Evolutionary conservation across 805 yeast genomes (phyloP), one percentile per base, ranked within the genome.

Genomic region (Candida incommunis): DNA sequence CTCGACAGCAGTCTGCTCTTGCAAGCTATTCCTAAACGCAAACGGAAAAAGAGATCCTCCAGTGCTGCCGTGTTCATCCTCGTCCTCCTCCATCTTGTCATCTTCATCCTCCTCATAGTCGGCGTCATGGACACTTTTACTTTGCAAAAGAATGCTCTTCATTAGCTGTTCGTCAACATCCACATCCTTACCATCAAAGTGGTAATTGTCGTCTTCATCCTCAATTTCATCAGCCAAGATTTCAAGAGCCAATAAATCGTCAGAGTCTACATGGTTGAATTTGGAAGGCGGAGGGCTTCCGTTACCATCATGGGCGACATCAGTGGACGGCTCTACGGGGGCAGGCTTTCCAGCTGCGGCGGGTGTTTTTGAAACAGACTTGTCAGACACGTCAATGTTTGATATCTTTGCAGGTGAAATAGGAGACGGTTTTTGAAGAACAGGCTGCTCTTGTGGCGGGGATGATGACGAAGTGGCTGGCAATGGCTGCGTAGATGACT

Each of bases 101-200:
- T 48, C 55, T 1, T 52, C 59, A n/a, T 54, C 50, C 9, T 51
- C 61, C 4, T 53, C 61, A 3, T 58, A 65, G 22, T 60, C 64
- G 13, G 71, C 51, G 11, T 73, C 74, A 18, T 31, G 37, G 7
- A 31, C 18, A 16, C 20, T 31, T 16, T 31, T 31, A 18, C 37
- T 31, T 5, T 31, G 13, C 7, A 9, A 16, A 11, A 31, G 20
- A 13, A 43, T 70, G 75, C 0, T 80, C 78, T 2, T 76, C 61
- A 74, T 54, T 5, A 76, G 52, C 47, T 76, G 79, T 2, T 69
- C 67, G 3, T 48, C 53, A 15, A 41, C 46, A 20, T 52, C 51
- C 3, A 50, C 56, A 78, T 64, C 63, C 77, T 82, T 13, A 84
- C 87, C 35, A 70, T 68, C 60, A 78, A 67, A 42, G 88, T 42